Percentiles rank a stretch among this genome's conserved stretches.
Evolutionary conservation across 441 rosid genomes (phyloP).

Genomic region (Jatropha multifida): DNA sequence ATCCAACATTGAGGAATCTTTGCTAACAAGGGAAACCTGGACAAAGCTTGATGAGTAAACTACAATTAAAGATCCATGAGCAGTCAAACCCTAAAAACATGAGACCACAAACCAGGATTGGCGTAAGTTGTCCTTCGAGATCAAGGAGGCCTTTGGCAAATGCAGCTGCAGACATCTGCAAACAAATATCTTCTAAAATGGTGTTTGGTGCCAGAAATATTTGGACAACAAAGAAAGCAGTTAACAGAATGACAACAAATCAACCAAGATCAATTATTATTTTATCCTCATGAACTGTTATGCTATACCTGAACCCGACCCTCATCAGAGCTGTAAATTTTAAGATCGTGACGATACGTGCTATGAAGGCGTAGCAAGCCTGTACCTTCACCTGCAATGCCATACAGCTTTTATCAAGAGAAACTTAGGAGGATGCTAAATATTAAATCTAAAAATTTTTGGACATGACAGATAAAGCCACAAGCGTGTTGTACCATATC

Average conservation of each 20-base stretch:
- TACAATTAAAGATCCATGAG: slow-evolving; percentile 22
- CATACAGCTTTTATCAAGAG: slow-evolving; percentile 24
- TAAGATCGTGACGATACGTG: slow-evolving; percentile 99
- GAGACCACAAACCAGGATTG: slow-evolving; percentile 75
- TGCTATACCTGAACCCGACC: slow-evolving; percentile 96
- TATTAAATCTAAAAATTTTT: background rate
- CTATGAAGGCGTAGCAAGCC: slow-evolving; percentile 99
- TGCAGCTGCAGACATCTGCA: slow-evolving; percentile 99
- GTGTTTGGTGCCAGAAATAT: slow-evolving; percentile 3
- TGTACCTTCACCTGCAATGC: slow-evolving; percentile 91
- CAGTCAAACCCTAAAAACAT: slow-evolving; percentile 17
- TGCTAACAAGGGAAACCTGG: slow-evolving; percentile 99
- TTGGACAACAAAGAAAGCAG: slow-evolving; percentile 18
- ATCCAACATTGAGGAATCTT: slow-evolving; percentile 99
- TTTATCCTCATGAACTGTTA: slow-evolving; percentile 5
- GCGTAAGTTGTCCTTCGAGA: slow-evolving; percentile 98
- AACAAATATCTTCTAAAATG: slow-evolving; percentile 23
- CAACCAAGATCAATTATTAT: slow-evolving; percentile 10
- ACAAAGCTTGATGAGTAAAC: slow-evolving; percentile 30
- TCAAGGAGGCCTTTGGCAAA: slow-evolving; percentile 99
- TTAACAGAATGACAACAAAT: slow-evolving; percentile 13
- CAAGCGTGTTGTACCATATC: no score
- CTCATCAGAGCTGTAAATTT: slow-evolving; percentile 99
- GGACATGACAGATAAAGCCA: no score
- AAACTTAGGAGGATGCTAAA: slow-evolving; percentile 15